Conservation (phyloP, 129 eudicot genomes). For the Logfia minima region DNA sequence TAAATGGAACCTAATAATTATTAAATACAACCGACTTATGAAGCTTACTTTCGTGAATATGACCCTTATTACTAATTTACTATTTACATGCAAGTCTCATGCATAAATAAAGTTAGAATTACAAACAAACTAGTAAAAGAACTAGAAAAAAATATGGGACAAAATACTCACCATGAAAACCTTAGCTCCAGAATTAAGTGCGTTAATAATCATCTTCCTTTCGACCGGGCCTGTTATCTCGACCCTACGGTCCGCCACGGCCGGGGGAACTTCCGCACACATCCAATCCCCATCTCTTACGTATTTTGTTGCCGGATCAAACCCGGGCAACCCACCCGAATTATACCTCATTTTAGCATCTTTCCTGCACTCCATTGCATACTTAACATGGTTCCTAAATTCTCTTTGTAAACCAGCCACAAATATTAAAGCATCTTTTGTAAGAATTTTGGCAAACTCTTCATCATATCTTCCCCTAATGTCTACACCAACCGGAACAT, state of each 20-base stretch:
- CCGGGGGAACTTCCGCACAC: constrained; percentile 76
- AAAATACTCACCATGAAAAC: constrained; percentile 74
- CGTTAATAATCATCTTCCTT: constrained; percentile 94
- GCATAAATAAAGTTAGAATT: not conserved
- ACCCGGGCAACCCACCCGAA: constrained; percentile 66
- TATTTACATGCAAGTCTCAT: constrained; percentile 4
- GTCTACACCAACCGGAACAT: constrained; percentile 84
- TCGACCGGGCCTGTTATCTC: constrained; percentile 95
- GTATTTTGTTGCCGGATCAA: constrained; percentile 75
- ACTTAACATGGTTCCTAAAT: constrained; percentile 69
- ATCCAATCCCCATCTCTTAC: constrained; percentile 77
- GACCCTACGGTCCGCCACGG: constrained; percentile 81
- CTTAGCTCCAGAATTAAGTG: constrained; percentile 90
- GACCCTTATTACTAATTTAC: not conserved
- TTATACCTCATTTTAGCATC: constrained; percentile 77
- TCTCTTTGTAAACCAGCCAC: constrained; percentile 80
- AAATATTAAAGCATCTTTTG: constrained; percentile 70
- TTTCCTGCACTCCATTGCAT: constrained; percentile 83
- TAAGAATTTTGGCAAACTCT: constrained; percentile 64
- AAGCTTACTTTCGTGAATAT: too few relatives aligned
- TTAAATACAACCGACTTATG: too few relatives aligned
- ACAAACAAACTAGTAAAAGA: not conserved
- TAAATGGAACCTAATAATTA: too few relatives aligned
- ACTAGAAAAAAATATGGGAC: not conserved
- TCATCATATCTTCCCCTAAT: constrained; percentile 66